Percentiles rank a stretch among this genome's conserved stretches.
phyloP scores from a whole-genome alignment of 768 basidiomycete genomes.

The Hortiboletus campestris region DNA sequence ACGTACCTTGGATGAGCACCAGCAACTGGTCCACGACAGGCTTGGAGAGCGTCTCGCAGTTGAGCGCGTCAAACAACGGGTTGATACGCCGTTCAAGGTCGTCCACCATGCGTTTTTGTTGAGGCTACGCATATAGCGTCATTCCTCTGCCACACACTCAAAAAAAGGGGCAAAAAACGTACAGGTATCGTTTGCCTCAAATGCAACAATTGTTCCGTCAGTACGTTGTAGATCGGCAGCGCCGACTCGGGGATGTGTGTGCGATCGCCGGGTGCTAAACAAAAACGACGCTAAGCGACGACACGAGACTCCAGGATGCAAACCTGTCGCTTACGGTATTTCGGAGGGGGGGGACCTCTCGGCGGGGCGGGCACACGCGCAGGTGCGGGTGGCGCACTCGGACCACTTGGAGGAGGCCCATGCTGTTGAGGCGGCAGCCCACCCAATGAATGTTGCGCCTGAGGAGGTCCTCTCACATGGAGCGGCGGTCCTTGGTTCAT shows the following conservation, averaged over 20 bases:
- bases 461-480: constrained; percentile 29
- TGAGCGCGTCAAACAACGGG: constrained; percentile 86
- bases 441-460: constrained; percentile 29
- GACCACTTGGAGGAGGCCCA: constrained; percentile 29
- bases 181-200: constrained; percentile 79
- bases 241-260: constrained; percentile 82
- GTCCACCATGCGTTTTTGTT: constrained; percentile 80
- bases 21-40: constrained; percentile 69
- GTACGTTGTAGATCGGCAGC: constrained; percentile 61
- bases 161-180: constrained; percentile 26
- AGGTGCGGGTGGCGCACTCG: constrained; percentile 24
- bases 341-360: constrained; percentile 44
- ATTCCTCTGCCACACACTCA: neutral
- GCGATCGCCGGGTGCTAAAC: constrained; percentile 81
- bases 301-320: neutral
- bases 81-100: constrained; percentile 87
- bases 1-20: constrained; percentile 69
- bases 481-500: constrained; percentile 29
- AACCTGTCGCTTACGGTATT: constrained; percentile 53
- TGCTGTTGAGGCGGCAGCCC: constrained; percentile 26
- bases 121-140: constrained; percentile 47
- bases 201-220: constrained; percentile 60
- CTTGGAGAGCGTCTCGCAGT: constrained; percentile 78
- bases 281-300: neutral
- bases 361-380: constrained; percentile 33